Conservation (phyloP, 768 basidiomycete genomes). For the Amanita rubescens region DNA sequence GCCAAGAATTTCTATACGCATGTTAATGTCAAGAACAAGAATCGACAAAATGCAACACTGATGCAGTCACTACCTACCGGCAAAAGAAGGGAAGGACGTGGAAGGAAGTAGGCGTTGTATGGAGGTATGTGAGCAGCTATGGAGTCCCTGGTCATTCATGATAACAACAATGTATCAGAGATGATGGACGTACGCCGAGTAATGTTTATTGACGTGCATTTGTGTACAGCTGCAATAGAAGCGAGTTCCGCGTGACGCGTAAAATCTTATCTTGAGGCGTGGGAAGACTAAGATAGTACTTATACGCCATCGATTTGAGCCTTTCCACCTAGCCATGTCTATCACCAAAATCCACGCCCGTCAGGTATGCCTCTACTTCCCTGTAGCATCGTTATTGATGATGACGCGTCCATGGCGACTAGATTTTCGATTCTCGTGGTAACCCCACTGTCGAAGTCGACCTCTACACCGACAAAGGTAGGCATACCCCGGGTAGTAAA, state of each 20-base stretch:
- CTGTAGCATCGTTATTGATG: not conserved
- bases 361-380: slow-evolving; percentile 48
- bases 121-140: not conserved
- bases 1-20: slow-evolving; percentile 82
- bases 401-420: slow-evolving; percentile 8
- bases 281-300: slow-evolving; percentile 29
- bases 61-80: slow-evolving; percentile 51
- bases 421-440: slow-evolving; percentile 99
- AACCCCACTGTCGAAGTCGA: slow-evolving; percentile 97
- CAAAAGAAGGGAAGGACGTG: slow-evolving; percentile 37
- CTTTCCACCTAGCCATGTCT: slow-evolving; percentile 60
- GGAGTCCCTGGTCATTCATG: not conserved
- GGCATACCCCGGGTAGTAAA: slow-evolving; percentile 4
- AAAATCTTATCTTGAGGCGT: slow-evolving; percentile 17
- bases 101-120: slow-evolving; percentile 21
- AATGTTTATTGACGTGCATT: not conserved
- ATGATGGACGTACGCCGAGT: not conserved
- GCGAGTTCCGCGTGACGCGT: not conserved
- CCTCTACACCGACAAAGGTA: slow-evolving; percentile 82
- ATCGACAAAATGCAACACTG: slow-evolving; percentile 53
- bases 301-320: slow-evolving; percentile 29
- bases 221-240: not conserved
- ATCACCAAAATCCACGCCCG: slow-evolving; percentile 89
- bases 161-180: not conserved
- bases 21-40: slow-evolving; percentile 86